Base-by-base conservation (phyloP, 2,329 filamentous ascomycete genomes). In the Monilinia vaccinii-corymbosi region DNA sequence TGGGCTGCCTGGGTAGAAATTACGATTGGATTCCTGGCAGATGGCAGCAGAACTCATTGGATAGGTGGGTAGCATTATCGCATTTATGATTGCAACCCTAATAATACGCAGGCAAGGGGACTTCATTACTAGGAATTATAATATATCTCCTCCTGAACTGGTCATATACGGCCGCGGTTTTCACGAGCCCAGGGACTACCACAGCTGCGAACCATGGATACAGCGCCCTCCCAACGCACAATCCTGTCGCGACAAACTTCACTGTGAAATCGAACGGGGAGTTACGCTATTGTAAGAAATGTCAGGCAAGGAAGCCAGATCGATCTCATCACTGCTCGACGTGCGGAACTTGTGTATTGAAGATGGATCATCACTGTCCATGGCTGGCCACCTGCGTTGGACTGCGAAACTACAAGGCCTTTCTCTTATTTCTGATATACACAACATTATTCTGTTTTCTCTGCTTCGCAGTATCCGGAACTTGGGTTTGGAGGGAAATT, bases 321-420 rank as follows among this genome's bases (percentile, higher is more conserved):
- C 89, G 94, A 63, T 86, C 93, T 36, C 94, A 99, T 74, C 94
- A 99, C 77, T 99, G 94, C 80, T 96, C 91, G 13, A 95, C 91
- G 4, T 99, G 94, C 76, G 85, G 87, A 67, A 87, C 88, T 70
- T 99, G 94, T 73, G 92, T 99, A 31, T 80, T 99, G 73, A 99
- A 99, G 79, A 99, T 99, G 94, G 94, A 99, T 72, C 94, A 99
- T 74, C 94, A 99, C 76, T 99, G 94, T 73, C 94, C 94, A 18
- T 99, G 94, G 94, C 81, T 99, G 53, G 93, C 94, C 32, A 96
- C 91, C 4, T 99, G 94, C 74, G 89, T 99, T 62, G 94, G 94
- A 23, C 78, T 99, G 65, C 85, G 84, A 71, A 99, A 99, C 75
- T 95, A 97, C 79, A 99, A 99, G 76, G 82, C 92, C 0, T 99